Conservation (phyloP, 176 grass and related monocot genomes). For the Cenchrus purpureus region DNA sequence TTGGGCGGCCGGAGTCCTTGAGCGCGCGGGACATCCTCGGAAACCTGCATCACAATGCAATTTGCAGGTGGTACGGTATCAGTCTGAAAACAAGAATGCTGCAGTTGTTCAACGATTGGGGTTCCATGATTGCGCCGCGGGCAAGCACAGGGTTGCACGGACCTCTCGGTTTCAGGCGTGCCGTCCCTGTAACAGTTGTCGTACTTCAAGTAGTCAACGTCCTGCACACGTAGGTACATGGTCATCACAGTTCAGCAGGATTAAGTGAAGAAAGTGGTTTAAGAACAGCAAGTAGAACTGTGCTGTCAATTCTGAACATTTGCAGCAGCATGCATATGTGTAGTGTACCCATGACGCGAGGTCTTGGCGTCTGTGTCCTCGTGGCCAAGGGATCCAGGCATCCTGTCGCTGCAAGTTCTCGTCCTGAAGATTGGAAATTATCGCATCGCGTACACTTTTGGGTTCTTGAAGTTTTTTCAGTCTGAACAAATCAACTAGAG, state of each 20-base stretch:
- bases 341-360: conserved; percentile 67
- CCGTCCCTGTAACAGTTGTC: conserved; percentile 62
- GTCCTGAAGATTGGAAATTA: conserved; percentile 25
- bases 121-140: no score
- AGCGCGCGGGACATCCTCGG: conserved; percentile 50
- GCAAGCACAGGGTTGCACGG: background rate
- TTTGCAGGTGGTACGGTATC: no score
- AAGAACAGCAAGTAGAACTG: no score
- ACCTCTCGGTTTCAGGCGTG: conserved; percentile 46
- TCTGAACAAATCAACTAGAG: no score
- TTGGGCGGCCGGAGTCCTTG: conserved; percentile 45
- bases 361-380: conserved; percentile 69
- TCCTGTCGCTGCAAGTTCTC: conserved; percentile 61
- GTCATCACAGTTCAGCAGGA: background rate
- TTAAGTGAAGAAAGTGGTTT: background rate
- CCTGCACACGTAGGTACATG: conserved; percentile 23
- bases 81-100: no score
- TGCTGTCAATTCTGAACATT: background rate
- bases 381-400: conserved; percentile 74
- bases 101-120: no score
- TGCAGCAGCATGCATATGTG: background rate
- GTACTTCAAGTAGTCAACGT: conserved; percentile 78
- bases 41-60: conserved; percentile 35
- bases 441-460: no score
- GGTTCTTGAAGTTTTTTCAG: no score